These are phyloP conservation scores for Spizellomyces sp. DNA, from an alignment of 192 early-diverging fungal genomes.

Conservation along the genomic window DNA sequence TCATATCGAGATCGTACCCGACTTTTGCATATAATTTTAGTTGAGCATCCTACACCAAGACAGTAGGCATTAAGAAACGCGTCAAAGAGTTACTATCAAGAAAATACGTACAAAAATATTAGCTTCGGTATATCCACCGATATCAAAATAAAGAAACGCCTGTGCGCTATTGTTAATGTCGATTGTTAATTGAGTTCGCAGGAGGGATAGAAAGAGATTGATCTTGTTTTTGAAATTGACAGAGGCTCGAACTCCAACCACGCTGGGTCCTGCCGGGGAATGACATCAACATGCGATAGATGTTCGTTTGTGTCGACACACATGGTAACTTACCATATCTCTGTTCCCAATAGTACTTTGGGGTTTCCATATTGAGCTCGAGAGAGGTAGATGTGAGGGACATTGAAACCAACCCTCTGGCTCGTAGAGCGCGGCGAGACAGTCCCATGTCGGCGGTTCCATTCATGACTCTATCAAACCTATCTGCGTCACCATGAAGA, in stretches of 20 bases:
- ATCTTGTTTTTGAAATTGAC: not conserved
- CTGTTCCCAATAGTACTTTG: too few relatives aligned
- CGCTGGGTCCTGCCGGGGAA: not conserved
- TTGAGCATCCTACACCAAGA: not conserved
- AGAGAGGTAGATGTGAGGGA: too few relatives aligned
- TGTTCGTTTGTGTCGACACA: not conserved
- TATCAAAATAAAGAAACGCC: slow-evolving; percentile 8
- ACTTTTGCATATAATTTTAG: not conserved
- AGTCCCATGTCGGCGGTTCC: not conserved
- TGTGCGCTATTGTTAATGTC: slow-evolving; percentile 1
- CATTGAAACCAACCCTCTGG: not conserved
- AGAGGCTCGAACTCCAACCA: not conserved
- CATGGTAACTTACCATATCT: not conserved
- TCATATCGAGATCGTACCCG: slow-evolving; percentile 10
- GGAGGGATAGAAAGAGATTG: not conserved
- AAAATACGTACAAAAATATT: not conserved
- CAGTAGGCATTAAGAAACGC: not conserved
- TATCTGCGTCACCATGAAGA: not conserved
- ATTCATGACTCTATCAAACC: not conserved
- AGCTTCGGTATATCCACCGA: slow-evolving; percentile 4
- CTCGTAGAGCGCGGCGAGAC: slow-evolving; percentile 5
- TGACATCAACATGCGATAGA: not conserved
- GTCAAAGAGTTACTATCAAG: not conserved
- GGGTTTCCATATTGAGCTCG: too few relatives aligned
- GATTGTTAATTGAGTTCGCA: not conserved